Conservation (phyloP, 768 basidiomycete genomes). For the Polyporus arcularius region DNA sequence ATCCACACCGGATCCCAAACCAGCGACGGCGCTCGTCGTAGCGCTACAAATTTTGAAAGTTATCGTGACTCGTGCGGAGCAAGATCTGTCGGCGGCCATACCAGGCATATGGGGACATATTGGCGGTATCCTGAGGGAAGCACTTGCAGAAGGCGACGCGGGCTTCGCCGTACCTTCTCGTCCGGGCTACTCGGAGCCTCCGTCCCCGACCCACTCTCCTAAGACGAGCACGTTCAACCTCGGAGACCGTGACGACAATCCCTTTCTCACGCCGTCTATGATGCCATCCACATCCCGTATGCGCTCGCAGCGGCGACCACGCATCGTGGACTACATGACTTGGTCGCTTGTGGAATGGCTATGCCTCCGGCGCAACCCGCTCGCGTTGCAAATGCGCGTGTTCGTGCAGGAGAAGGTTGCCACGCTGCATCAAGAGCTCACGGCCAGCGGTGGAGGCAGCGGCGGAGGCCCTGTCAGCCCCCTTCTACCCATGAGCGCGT, state of each 20-base stretch:
- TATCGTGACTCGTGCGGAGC: slow-evolving; percentile 61
- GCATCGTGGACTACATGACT: slow-evolving; percentile 67
- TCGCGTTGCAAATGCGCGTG: slow-evolving; percentile 65
- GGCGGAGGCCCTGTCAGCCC: slow-evolving; percentile 24
- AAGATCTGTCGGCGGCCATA: slow-evolving; percentile 54
- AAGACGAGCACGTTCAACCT: slow-evolving; percentile 18
- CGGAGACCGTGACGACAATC: slow-evolving; percentile 17
- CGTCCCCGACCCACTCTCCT: slow-evolving; percentile 58
- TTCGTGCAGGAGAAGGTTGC: slow-evolving; percentile 66
- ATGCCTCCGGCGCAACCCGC: slow-evolving; percentile 60
- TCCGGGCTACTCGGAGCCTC: slow-evolving; percentile 42
- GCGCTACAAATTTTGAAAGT: slow-evolving; percentile 70
- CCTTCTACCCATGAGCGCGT: neutral
- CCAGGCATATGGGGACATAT: slow-evolving; percentile 67
- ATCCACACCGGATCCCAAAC: slow-evolving; percentile 19
- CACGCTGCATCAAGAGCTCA: slow-evolving; percentile 53
- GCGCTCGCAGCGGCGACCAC: slow-evolving; percentile 40
- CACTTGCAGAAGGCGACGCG: slow-evolving; percentile 61
- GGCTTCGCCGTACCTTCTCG: slow-evolving; percentile 52
- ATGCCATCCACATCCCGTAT: slow-evolving; percentile 29
- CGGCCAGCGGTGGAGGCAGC: slow-evolving; percentile 12
- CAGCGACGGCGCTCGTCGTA: slow-evolving; percentile 40
- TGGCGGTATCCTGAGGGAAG: slow-evolving; percentile 49
- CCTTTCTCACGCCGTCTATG: slow-evolving; percentile 22
- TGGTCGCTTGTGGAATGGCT: slow-evolving; percentile 75